Percentiles rank a stretch among this genome's conserved stretches.
These are phyloP conservation scores for Tarenaya hassleriana DNA, from an alignment of 345 rosid genomes.

Conservation along the genomic window DNA sequence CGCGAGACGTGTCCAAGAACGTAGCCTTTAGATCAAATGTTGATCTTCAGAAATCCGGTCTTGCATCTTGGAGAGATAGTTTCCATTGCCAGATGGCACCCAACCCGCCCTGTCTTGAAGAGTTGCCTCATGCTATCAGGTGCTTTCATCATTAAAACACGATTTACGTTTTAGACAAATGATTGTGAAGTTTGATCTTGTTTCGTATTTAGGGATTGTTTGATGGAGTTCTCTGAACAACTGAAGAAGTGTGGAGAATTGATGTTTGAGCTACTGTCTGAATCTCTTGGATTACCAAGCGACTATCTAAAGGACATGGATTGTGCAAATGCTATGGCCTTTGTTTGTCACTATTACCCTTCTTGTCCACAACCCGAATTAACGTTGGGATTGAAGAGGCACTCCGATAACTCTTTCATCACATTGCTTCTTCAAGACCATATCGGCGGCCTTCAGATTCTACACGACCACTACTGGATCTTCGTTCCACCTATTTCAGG, in stretches of 20 bases:
- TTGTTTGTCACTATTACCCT: constrained; percentile 31
- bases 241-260: constrained; percentile 17
- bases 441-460: constrained; percentile 37
- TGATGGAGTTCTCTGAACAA: constrained; percentile 26
- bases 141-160: no score
- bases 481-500: constrained; percentile 23
- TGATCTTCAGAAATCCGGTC: no score
- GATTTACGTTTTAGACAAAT: no score
- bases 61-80: no score
- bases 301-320: constrained; percentile 22
- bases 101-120: no score
- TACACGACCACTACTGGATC: constrained; percentile 30
- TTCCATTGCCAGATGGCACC: no score
- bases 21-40: no score
- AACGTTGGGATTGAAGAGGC: constrained; percentile 26
- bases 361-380: constrained; percentile 36
- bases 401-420: constrained; percentile 29
- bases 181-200: no score
- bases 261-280: constrained; percentile 26
- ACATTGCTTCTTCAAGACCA: constrained; percentile 33
- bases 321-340: constrained; percentile 18
- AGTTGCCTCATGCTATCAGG: no score
- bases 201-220: neutral
- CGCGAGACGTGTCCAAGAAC: constrained; percentile 21
- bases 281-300: constrained; percentile 28